These are phyloP conservation scores for Gloeopeniophorella convolvens DNA, from an alignment of 768 basidiomycete species.

Conservation along the genomic window DNA sequence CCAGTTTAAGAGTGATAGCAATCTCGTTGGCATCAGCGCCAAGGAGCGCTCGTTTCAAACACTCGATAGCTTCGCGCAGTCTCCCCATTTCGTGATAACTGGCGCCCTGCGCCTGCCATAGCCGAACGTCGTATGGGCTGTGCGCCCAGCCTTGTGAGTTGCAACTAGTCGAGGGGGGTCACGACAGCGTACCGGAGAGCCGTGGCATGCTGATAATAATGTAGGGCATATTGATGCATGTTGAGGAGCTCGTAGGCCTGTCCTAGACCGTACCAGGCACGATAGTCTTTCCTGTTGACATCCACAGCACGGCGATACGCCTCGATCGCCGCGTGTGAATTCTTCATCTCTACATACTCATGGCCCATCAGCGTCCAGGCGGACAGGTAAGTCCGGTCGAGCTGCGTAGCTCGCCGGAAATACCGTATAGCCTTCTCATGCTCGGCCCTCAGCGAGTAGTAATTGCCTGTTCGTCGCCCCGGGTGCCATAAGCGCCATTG, in stretches of 20 bases:
- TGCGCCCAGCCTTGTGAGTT: not conserved
- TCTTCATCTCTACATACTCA: conserved; percentile 98
- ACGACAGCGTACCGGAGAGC: conserved; percentile 60
- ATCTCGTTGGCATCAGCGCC: conserved; percentile 75
- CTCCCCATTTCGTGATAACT: conserved; percentile 94
- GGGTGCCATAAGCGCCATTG: not conserved
- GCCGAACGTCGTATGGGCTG: conserved; percentile 91
- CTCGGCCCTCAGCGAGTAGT: conserved; percentile 88
- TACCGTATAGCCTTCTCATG: conserved; percentile 96
- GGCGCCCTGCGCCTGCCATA: conserved; percentile 93
- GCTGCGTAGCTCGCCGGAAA: conserved; percentile 89
- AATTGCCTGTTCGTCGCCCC: conserved; percentile 63
- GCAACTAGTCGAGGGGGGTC: not conserved
- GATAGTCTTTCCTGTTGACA: conserved; percentile 92
- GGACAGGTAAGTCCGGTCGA: conserved; percentile 90
- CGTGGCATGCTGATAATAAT: conserved; percentile 96
- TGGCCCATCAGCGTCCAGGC: conserved; percentile 99
- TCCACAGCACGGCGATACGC: conserved; percentile 95
- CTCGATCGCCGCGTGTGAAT: conserved; percentile 97
- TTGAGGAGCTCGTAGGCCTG: conserved; percentile 96
- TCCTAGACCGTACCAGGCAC: conserved; percentile 98
- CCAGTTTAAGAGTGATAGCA: conserved; percentile 65
- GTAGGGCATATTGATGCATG: conserved; percentile 94
- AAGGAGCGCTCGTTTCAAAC: conserved; percentile 83
- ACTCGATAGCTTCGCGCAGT: conserved; percentile 82